Base-by-base conservation (phyloP, 257 asterid genomes). In the Solanum arcanum region DNA sequence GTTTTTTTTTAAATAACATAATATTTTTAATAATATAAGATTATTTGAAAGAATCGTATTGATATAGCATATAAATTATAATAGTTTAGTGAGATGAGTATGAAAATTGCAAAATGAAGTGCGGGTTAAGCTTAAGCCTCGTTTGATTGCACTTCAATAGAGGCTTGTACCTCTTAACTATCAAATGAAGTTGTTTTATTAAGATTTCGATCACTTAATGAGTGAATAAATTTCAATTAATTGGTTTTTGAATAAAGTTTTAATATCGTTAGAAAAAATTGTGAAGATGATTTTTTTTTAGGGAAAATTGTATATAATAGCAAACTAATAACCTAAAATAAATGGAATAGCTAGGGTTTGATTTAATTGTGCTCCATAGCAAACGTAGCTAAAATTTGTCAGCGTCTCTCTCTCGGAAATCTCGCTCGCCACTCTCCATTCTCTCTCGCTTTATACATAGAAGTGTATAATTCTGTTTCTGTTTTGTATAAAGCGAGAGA, bases 1-100 rank as follows among this genome's bases (percentile, higher is more conserved):
- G 0, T 0, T 16, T 52, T 52, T 6, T 49, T 5, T 0, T 2
- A 29, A 69, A 3, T 66, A 5, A 66, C 5, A 0, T 66, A 12
- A 25, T 29, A 13, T 14, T 29, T 14, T 13, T 13, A 69, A 29
- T 69, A 3, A 14, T 29, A 14, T 7, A 2, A 68, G 74, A 0
- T 12, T 5, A 13, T 27, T 29, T 25, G 3, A 27, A 2, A n/a
- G 13, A 25, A 66, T 12, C 3, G 2, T 25, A 3, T 52, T 52
- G 1, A 27, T 27, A 0, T 68, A 27, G 23, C 14, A 14, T 27
- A 68, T 68, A 21, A 3, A 13, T 69, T 3, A 69, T 3, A 69
- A 29, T 29, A 18, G 18, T 69, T 69, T 14, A 15, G 2, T 14
- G 9, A 69, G 42, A 31, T 1, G 12, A 69, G 76, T 31, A 31